These are phyloP conservation scores for Copromyces sp. DNA, from an alignment of 495 filamentous ascomycete genomes.

Conservation along the genomic window DNA sequence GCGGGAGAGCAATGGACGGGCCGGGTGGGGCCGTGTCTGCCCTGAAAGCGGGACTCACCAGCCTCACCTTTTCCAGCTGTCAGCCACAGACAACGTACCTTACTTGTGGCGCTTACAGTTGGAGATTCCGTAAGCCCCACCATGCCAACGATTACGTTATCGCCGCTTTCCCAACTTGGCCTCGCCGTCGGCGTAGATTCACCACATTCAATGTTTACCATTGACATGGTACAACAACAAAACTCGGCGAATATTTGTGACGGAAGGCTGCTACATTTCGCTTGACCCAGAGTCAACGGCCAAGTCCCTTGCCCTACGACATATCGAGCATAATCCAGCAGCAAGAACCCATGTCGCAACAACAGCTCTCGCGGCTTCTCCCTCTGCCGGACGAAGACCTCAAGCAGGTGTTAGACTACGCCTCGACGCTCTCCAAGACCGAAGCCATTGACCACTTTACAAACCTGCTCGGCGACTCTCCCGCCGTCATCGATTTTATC, in stretches of 20 bases:
- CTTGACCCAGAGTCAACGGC: too few relatives aligned
- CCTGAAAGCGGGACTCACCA: neutral
- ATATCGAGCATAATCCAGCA: too few relatives aligned
- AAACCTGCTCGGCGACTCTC: slow-evolving; percentile 78
- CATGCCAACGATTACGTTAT: neutral
- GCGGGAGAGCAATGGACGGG: neutral
- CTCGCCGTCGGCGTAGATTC: neutral
- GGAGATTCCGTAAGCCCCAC: neutral
- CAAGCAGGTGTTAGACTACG: slow-evolving; percentile 71
- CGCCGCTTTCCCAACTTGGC: neutral
- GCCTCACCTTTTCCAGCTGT: neutral
- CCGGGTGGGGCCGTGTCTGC: neutral
- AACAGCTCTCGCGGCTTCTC: slow-evolving; percentile 66
- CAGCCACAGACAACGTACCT: neutral
- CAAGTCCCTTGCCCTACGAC: too few relatives aligned
- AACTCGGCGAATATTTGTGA: neutral
- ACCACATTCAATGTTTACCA: neutral
- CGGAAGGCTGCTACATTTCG: neutral
- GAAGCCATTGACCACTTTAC: slow-evolving; percentile 76
- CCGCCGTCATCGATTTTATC: slow-evolving; percentile 83
- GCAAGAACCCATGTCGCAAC: slow-evolving; percentile 40
- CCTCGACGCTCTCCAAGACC: slow-evolving; percentile 54
- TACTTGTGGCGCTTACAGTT: neutral
- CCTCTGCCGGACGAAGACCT: slow-evolving; percentile 77
- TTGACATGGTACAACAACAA: neutral